phyloP scores from a whole-genome alignment of 1,284 basidiomycete species.

The Cutaneotrichosporon sp. region DNA sequence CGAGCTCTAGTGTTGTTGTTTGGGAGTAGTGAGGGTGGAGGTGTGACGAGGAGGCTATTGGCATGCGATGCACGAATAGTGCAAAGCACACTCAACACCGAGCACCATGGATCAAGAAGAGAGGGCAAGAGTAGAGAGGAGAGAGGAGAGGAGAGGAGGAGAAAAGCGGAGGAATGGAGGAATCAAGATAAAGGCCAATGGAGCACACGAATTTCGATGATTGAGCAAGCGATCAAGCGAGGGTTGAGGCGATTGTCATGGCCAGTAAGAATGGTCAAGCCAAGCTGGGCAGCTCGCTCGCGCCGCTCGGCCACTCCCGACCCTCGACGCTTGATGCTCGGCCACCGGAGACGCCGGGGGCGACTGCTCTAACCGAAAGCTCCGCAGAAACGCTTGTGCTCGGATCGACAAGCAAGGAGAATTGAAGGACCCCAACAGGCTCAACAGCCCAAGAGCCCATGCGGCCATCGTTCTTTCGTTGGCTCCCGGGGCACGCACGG shows the following conservation, averaged over 20 bases:
- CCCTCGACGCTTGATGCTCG: too few species aligned
- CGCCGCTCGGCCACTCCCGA: too few species aligned
- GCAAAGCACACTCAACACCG: conserved; percentile 1
- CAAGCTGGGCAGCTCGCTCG: too few species aligned
- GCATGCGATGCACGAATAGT: not conserved
- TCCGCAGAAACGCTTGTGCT: not conserved
- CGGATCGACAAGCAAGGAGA: conserved; percentile 1
- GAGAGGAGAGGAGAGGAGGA: not conserved
- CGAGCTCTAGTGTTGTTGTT: too few species aligned
- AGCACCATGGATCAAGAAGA: not conserved
- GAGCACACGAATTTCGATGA: not conserved
- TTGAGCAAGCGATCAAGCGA: too few species aligned
- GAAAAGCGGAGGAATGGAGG: too few species aligned
- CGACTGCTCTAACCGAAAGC: not conserved
- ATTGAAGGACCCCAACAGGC: too few species aligned
- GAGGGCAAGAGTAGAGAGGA: not conserved
- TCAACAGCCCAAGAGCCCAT: too few species aligned
- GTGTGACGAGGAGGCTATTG: not conserved
- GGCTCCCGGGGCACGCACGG: too few species aligned
- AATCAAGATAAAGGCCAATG: not conserved
- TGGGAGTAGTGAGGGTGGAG: too few species aligned
- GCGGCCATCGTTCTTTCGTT: too few species aligned
- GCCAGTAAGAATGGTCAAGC: not conserved
- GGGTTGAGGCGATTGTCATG: too few species aligned
- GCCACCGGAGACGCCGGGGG: not conserved